Base-by-base conservation (phyloP, 148 eudicot species). In the Diospyros lotus region DNA sequence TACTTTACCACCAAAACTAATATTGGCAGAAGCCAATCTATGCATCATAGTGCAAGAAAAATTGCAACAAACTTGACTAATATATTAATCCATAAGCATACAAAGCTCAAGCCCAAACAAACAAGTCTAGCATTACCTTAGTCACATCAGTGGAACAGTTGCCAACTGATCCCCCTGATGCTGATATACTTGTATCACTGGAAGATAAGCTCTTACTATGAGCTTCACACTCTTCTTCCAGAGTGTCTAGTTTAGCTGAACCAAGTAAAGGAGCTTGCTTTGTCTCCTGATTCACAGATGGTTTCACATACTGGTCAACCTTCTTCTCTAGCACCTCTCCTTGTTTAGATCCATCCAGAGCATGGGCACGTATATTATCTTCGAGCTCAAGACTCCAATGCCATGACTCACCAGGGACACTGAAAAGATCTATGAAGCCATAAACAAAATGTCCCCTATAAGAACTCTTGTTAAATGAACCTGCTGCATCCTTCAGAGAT, bases 401-500 rank as follows among this genome's bases (percentile, higher is more conserved):
- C 97, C 92, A 92, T 71, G 93, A 86, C 82, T 95, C 93, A 68
- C 92, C 96, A 78, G 84, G 88, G 64, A 96, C 97, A 82, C 92
- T 80, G 72, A 95, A 95, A 78, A 95, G 96, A 86, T 95, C 98
- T 75, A 89, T 64, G 71, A 88, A 88, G 58, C 90, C 92, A 86
- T 79, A 91, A 58, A 90, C 91, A 83, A 90, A 91, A 65, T 86
- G 86, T 70, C 88, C 90, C 65, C 72, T 75, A 64, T 78, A 68
- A 81, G 72, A 59, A 70, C 67, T 71, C 70, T 71, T 81, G 68
- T 84, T 80, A 64, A 81, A 74, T 13, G 83, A 80, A 71, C 73
- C 82, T 51, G 80, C 73, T 45, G 73, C 82, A 72, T 84, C 87
- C 76, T 81, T 71, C 48, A 76, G 66, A 59, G 86, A 73, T 70